Evolutionary conservation across 2,329 filamentous ascomycete species (phyloP), one percentile per base, ranked within the genome.

Genomic region (Penicillium nordicum): DNA sequence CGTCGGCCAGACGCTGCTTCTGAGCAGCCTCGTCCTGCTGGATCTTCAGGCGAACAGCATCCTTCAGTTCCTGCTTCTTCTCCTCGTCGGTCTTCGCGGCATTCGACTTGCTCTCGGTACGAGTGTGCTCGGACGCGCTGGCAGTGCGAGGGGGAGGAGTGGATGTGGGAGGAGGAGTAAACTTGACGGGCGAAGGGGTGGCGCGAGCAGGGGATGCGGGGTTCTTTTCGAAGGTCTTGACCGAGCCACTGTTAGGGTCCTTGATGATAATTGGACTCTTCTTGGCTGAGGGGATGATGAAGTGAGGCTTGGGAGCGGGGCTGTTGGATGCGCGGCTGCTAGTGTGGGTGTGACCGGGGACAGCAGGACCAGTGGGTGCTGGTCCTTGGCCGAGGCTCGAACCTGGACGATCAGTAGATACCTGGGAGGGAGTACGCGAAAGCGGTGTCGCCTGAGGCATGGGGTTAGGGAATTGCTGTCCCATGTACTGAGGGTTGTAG

Each of bases 231-330:
- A 89, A 78, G 80, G 83, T 80, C 65, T 91, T 86, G 12, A 97
- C 79, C 30, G 86, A 84, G 70, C 94, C 90, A 60, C 91, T 92
- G 54, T 87, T 83, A 30, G 88, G 83, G 68, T 91, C 90, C 80
- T 91, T 95, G 79, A 97, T 96, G 47, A 86, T 81, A 63, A 97
- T 88, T 1, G 88, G 86, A 46, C 86, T 86, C 74, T 84, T 91
- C 80, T 88, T 90, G 56, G 72, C 71, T 3, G 74, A 80, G 10
- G 88, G 86, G 57, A 84, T 84, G 58, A 87, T 82, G 59, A 87
- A 86, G 63, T 84, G 82, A 4, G 84, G 78, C 60, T 84, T 84
- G 25, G 81, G 83, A 34, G 87, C 83, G 57, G 80, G 82, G 78
- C 81, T 71, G 61, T 73, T 75, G 74, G 85, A 79, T 38, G 76